Evolutionary conservation across 352 stramenopile genomes (phyloP).

Genomic region (Aphanomyces astaci): DNA sequence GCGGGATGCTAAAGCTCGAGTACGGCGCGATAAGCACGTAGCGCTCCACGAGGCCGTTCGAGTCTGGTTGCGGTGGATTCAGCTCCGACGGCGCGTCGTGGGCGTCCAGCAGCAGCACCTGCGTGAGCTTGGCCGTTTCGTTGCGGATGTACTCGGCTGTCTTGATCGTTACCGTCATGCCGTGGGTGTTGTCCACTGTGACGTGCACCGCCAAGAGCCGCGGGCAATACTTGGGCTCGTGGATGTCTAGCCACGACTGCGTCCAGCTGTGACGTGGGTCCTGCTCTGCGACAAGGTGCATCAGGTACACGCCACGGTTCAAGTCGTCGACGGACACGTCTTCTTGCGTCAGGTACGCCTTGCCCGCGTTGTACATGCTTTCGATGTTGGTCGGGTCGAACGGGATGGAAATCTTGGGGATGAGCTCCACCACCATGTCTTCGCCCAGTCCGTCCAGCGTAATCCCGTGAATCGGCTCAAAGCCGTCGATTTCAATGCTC

Average conservation of each 20-base stretch:
- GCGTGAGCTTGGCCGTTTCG: conserved; percentile 61
- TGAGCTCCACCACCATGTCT: conserved; percentile 52
- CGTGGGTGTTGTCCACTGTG: conserved; percentile 58
- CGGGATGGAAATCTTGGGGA: not conserved
- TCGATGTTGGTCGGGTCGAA: conserved; percentile 35
- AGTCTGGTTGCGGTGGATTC: conserved; percentile 68
- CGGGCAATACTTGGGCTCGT: conserved; percentile 56
- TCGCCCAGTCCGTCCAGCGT: conserved; percentile 58
- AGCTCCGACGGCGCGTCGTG: conserved; percentile 37
- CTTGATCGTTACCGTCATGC: conserved; percentile 71
- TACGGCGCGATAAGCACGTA: conserved; percentile 54
- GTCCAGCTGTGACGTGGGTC: conserved; percentile 80
- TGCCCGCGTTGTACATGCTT: conserved; percentile 56
- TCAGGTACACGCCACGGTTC: conserved; percentile 63
- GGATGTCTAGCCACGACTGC: conserved; percentile 68
- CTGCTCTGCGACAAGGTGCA: conserved; percentile 57
- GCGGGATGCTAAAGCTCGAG: conserved; percentile 51
- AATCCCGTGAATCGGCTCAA: conserved; percentile 52
- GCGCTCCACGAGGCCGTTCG: conserved; percentile 29
- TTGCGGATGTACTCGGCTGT: conserved; percentile 67
- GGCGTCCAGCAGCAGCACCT: conserved; percentile 61
- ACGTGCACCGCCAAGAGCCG: conserved; percentile 63
- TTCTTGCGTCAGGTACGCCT: conserved; percentile 51
- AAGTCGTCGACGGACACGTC: conserved; percentile 42
- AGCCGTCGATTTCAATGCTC: conserved; percentile 70